Conservation (phyloP, 2,329 filamentous ascomycete species). For the Trichoderma sp. region DNA sequence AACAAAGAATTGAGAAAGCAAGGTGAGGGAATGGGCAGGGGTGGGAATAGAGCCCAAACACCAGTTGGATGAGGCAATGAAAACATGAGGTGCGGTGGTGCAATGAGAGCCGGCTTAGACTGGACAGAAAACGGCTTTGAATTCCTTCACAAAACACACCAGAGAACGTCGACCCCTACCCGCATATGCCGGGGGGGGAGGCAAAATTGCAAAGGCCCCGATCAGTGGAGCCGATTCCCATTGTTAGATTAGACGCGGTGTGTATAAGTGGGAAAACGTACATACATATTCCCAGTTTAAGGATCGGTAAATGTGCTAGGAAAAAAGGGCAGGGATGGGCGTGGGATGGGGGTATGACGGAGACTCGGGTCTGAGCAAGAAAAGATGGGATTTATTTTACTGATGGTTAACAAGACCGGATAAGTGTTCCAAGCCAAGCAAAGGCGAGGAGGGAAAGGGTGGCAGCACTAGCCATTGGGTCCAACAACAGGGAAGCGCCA, state of each 20-base stretch:
- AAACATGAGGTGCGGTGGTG: constrained; percentile 21
- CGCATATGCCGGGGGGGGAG: constrained; percentile 13
- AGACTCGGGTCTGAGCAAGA: constrained; percentile 14
- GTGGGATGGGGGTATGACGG: constrained; percentile 18
- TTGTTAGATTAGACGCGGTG: constrained; percentile 17
- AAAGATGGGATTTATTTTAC: neutral
- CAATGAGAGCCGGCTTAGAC: constrained; percentile 11
- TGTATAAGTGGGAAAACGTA: constrained; percentile 12
- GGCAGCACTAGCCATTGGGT: constrained; percentile 33
- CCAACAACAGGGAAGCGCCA: constrained; percentile 26
- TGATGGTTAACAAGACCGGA: constrained; percentile 25
- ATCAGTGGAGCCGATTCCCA: constrained; percentile 17
- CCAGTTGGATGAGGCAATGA: constrained; percentile 15
- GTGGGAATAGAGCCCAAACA: constrained; percentile 25
- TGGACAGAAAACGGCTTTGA: constrained; percentile 3
- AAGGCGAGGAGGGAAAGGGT: constrained; percentile 23
- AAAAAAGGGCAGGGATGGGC: constrained; percentile 1
- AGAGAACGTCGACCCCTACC: constrained; percentile 4
- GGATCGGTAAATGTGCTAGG: neutral
- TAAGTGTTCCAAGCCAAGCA: constrained; percentile 27
- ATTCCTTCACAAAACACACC: constrained; percentile 5
- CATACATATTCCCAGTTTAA: neutral
- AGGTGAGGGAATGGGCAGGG: constrained; percentile 24
- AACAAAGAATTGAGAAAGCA: constrained; percentile 15
- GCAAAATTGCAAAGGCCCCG: constrained; percentile 3